Percentiles rank a stretch among this genome's conserved stretches.
Conservation (phyloP, 805 yeast species). For the Jamesozyma lodderae region DNA sequence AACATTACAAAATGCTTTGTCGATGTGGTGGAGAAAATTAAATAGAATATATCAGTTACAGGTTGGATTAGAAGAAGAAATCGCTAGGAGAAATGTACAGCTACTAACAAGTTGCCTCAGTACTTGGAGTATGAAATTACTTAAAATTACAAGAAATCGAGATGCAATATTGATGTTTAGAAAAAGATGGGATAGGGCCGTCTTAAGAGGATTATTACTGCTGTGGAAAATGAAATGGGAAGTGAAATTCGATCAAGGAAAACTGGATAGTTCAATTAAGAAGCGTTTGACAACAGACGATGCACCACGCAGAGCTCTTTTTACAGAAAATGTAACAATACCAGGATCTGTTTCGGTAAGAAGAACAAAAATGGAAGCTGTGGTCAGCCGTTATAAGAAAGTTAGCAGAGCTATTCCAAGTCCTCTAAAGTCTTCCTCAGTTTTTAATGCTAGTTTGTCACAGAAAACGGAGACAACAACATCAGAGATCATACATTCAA, state of each 20-base stretch:
- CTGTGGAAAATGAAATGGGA: slow-evolving; percentile 28
- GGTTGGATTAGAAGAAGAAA: slow-evolving; percentile 9
- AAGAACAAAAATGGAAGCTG: slow-evolving; percentile 30
- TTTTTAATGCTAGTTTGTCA: slow-evolving; percentile 12
- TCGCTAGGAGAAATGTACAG: slow-evolving; percentile 19
- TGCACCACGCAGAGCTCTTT: slow-evolving; percentile 17
- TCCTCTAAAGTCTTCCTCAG: slow-evolving; percentile 26
- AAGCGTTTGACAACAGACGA: background rate
- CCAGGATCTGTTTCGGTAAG: slow-evolving; percentile 34
- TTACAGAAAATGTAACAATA: slow-evolving; percentile 15
- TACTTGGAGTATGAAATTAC: slow-evolving; percentile 28
- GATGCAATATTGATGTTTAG: slow-evolving; percentile 28
- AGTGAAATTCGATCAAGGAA: slow-evolving; percentile 4
- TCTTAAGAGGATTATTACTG: slow-evolving; percentile 28
- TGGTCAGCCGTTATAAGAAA: slow-evolving; percentile 30
- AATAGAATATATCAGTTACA: slow-evolving; percentile 12
- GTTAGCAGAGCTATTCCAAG: slow-evolving; percentile 33
- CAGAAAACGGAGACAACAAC: background rate
- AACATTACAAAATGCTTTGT: slow-evolving; percentile 18
- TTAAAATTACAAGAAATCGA: slow-evolving; percentile 30
- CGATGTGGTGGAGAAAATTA: slow-evolving; percentile 15
- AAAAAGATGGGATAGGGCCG: slow-evolving; percentile 35
- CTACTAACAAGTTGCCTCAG: slow-evolving; percentile 23
- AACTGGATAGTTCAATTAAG: background rate
- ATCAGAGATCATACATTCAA: no score